Base-by-base conservation (phyloP, 208 protist species). In the Tritrichomonas musculus region DNA sequence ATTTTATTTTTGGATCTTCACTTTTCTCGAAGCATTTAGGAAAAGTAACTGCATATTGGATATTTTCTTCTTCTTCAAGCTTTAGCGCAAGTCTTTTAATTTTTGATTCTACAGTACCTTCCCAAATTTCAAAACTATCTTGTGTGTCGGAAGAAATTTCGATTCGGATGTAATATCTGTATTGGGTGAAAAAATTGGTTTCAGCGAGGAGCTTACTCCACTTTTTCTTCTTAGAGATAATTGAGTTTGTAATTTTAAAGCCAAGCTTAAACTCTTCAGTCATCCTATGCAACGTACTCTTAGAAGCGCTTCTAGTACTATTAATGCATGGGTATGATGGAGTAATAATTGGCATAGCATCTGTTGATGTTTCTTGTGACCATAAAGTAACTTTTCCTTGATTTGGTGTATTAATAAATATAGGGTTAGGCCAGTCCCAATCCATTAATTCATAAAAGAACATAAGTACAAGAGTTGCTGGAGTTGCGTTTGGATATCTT, bases 271-370 rank as follows among this genome's bases (percentile, higher is more conserved):
- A 53, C 36, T 88, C 77, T 60, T 47, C 8, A 39, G 39, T 57
- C 44, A 88, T 88, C 57, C 77, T 25, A n/a, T 60, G 33, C 22
- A 41, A 47, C 13, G 77, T 53, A 39, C 47, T 57, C 20, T 14
- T 57, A 1, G 47, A 57, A 39, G 77, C 77, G 17, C 77, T 88
- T 36, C 77, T 9, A 8, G n/a, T 25, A 17, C 77, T 88, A n/a
- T 88, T 88, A 11, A 49, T 88, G 25, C 11, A 53, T 39, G 77
- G 77, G 57, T 88, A 88, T 17, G 77, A 41, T 39, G 77, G 77
- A 33, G 77, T 88, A 36, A 88, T 88, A 27, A 88, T 88, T 17
- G 77, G 77, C 77, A 88, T 88, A 4, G 57, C 41, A 60, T 88
- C 73, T 1, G 9, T 8, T 88, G 44, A 33, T 5, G 77, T 55